Evolutionary conservation across 2,329 filamentous ascomycete genomes (phyloP), one percentile per base, ranked within the genome.

Genomic region (Ophiocordyceps camponoti-leonardi): DNA sequence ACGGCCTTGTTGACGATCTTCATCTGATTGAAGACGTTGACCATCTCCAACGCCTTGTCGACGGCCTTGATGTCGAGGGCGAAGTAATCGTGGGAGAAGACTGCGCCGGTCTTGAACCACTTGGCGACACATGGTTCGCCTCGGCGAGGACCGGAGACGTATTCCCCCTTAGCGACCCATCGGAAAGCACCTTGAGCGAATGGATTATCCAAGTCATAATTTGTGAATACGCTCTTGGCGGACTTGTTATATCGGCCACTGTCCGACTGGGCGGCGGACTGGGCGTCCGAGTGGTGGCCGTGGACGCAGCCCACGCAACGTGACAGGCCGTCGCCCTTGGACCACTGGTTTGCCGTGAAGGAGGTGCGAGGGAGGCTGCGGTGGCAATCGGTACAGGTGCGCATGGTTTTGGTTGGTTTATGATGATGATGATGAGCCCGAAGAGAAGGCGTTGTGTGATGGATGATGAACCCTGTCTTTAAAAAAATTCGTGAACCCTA

Each of bases 51-150:
- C 4, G 63, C 57, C 44, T 58, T 60, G 41, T 58, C 53, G 13
- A 62, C 54, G 1, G 61, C 58, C 39, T 58, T 59, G 47, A 67
- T 61, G 43, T 67, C 64, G 23, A 61, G 56, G 0, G 47, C 47
- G 47, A 65, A 67, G 47, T 57, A 64, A 31, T 61, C 54, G 0
- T 44, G 44, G 33, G 57, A 54, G 44, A 59, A 64, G 43, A 60
- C 58, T 1, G 51, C 51, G 11, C 59, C 61, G 0, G 54, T 56
- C 51, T 65, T 66, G 54, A 65, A 66, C 58, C 61, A 62, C 46
- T 66, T 66, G 41, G 26, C 2, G 14, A 65, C 62, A 41, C 60
- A 63, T 13, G 48, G 40, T 46, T 66, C 53, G 31, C 59, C 62
- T 0, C 8, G n/a, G 13, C 62, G 56, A 13, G 37, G 10, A 14